phyloP scores from a whole-genome alignment of 352 stramenopile genomes.

The Pythium vanterpoolii region DNA sequence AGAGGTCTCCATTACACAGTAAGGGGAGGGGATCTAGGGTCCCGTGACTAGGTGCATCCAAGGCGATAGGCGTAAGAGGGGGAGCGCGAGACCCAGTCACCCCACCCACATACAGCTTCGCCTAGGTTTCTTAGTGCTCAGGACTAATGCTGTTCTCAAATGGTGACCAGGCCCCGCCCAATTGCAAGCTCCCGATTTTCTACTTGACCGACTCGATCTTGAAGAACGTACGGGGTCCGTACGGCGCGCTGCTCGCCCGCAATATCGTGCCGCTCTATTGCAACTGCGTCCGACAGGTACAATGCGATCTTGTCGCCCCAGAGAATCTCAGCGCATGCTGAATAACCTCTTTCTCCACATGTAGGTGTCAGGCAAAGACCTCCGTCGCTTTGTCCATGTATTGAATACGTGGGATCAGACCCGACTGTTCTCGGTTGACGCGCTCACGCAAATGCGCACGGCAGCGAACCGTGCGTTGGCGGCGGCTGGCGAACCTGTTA shows the following conservation, averaged over 20 bases:
- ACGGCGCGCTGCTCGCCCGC: slow-evolving; percentile 56
- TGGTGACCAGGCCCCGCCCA: slow-evolving; percentile 47
- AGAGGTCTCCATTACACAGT: not conserved
- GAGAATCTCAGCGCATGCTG: slow-evolving; percentile 3
- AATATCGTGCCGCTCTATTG: slow-evolving; percentile 83
- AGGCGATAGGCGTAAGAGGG: not conserved
- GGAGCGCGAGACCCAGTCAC: not conserved
- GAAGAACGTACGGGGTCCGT: slow-evolving; percentile 82
- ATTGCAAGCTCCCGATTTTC: slow-evolving; percentile 88
- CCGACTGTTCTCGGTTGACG: slow-evolving; percentile 48
- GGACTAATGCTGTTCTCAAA: slow-evolving; percentile 9
- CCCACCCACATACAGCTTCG: not conserved
- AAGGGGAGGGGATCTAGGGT: not conserved
- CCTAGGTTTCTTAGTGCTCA: not conserved
- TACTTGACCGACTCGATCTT: slow-evolving; percentile 90
- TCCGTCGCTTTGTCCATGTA: slow-evolving; percentile 83
- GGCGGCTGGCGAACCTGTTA: slow-evolving; percentile 35
- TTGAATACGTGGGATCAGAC: slow-evolving; percentile 83
- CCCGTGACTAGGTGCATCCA: not conserved
- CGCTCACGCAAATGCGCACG: slow-evolving; percentile 62
- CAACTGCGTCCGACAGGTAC: slow-evolving; percentile 80
- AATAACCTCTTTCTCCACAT: not conserved
- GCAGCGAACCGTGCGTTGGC: slow-evolving; percentile 58
- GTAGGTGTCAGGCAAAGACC: slow-evolving; percentile 73
- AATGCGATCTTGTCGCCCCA: not conserved